Conservation (phyloP, 305 asterid species). For the Plantago coronopus region DNA sequence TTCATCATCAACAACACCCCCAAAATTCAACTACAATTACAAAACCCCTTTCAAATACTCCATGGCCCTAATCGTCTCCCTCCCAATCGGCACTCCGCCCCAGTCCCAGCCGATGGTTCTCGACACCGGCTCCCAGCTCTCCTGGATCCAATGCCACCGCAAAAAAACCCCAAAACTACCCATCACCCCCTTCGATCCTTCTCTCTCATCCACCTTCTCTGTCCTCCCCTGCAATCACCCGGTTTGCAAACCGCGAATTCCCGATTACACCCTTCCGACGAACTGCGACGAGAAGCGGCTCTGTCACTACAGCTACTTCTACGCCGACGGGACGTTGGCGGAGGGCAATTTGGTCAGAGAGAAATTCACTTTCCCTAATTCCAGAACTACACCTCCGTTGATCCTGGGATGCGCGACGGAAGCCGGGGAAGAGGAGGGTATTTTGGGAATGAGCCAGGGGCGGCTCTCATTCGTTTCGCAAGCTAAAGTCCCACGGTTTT, state of each 20-base stretch:
- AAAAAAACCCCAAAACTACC: conserved; percentile 29
- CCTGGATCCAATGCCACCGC: conserved; percentile 88
- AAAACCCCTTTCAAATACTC: conserved; percentile 60
- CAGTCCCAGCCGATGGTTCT: conserved; percentile 83
- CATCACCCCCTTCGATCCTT: conserved; percentile 65
- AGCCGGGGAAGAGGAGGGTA: conserved; percentile 68
- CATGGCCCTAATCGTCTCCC: conserved; percentile 74
- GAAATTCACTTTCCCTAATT: conserved; percentile 43
- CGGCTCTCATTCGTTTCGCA: conserved; percentile 71
- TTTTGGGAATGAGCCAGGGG: conserved; percentile 86
- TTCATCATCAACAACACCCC: conserved; percentile 3
- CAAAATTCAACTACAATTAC: conserved; percentile 32
- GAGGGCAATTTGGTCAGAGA: conserved; percentile 92
- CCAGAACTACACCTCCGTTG: conserved; percentile 73
- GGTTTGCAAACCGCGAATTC: conserved; percentile 61
- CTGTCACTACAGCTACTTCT: conserved; percentile 87
- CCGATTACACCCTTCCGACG: conserved; percentile 82
- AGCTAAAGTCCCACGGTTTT: conserved; percentile 55
- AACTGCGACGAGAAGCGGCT: conserved; percentile 66
- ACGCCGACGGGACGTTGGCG: conserved; percentile 82
- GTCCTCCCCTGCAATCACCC: conserved; percentile 76
- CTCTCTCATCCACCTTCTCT: conserved; percentile 72
- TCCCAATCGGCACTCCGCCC: conserved; percentile 93
- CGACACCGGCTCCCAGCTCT: conserved; percentile 95
- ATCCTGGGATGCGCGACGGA: conserved; percentile 71